Conservation (phyloP, 1,139 yeast species). For the Yamadazyma trypodendri region DNA sequence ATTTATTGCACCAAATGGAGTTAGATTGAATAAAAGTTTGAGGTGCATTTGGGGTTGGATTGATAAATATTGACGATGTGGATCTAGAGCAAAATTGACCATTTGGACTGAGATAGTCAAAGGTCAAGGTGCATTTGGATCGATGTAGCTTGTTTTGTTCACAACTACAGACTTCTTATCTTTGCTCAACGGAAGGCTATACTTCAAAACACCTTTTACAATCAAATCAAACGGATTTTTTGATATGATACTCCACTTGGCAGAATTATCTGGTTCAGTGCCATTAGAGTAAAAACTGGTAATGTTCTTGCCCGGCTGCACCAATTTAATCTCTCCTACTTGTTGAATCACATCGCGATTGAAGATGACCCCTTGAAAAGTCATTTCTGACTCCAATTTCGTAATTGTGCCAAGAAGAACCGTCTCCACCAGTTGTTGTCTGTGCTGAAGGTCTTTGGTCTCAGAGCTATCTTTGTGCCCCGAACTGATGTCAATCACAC, state of each 20-base stretch:
- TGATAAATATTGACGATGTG: too few species aligned
- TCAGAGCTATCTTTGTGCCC: too few species aligned
- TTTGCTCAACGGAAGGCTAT: conserved; percentile 66
- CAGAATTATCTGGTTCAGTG: conserved; percentile 40
- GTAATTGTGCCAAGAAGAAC: conserved; percentile 72
- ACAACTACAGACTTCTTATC: conserved; percentile 59
- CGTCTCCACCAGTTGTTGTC: conserved; percentile 48
- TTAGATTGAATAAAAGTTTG: too few species aligned
- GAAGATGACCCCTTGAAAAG: conserved; percentile 77
- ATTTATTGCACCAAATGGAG: conserved; percentile 9
- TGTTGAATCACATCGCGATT: conserved; percentile 56
- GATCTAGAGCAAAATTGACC: too few species aligned
- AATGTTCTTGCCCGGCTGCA: conserved; percentile 71
- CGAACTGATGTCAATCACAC: not conserved
- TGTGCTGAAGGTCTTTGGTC: too few species aligned
- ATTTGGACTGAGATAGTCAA: too few species aligned
- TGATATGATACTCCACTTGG: conserved; percentile 74
- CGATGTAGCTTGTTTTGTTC: conserved; percentile 57
- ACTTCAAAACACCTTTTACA: conserved; percentile 77
- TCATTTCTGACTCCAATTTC: conserved; percentile 68
- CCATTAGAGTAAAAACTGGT: conserved; percentile 25
- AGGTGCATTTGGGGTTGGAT: too few species aligned
- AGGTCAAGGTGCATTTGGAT: too few species aligned
- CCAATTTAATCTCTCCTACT: conserved; percentile 66
- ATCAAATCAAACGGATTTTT: conserved; percentile 85